These are phyloP conservation scores for Penicillium maclennaniae DNA, from an alignment of 495 filamentous ascomycete genomes.

Conservation along the genomic window DNA sequence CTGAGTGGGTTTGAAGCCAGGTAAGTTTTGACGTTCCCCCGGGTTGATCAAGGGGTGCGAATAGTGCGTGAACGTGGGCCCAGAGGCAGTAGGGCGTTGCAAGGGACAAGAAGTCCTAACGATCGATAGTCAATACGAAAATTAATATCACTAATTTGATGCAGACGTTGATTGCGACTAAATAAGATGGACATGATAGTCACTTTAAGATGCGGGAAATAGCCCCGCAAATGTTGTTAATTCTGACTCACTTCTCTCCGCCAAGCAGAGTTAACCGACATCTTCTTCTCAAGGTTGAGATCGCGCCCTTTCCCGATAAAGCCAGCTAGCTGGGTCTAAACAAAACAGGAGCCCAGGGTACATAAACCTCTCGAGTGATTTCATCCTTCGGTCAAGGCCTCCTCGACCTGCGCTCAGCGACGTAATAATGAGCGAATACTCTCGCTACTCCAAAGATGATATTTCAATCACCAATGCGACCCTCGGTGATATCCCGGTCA, in stretches of 20 bases:
- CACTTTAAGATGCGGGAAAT: too few species aligned
- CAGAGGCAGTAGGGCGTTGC: neutral
- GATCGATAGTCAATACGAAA: neutral
- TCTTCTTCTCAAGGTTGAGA: neutral
- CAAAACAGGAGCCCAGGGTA: neutral
- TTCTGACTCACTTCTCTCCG: too few species aligned
- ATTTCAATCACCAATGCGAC: conserved; percentile 21
- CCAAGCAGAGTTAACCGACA: neutral
- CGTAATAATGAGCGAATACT: neutral
- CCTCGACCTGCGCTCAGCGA: neutral
- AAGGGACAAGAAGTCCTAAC: neutral
- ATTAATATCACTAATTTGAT: neutral
- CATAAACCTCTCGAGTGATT: neutral
- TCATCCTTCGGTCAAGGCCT: neutral
- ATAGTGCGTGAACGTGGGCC: neutral
- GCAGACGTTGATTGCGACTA: too few species aligned
- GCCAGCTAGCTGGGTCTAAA: neutral
- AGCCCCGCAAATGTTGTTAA: too few species aligned
- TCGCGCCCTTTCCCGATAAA: too few species aligned
- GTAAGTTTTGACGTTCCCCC: too few species aligned
- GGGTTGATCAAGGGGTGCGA: too few species aligned
- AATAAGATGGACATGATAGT: too few species aligned
- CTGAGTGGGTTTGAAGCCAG: too few species aligned
- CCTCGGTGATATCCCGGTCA: conserved; percentile 17
- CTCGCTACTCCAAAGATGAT: conserved; percentile 3